phyloP scores from a whole-genome alignment of 2,329 filamentous ascomycete genomes.

The Talaromyces sp. region DNA sequence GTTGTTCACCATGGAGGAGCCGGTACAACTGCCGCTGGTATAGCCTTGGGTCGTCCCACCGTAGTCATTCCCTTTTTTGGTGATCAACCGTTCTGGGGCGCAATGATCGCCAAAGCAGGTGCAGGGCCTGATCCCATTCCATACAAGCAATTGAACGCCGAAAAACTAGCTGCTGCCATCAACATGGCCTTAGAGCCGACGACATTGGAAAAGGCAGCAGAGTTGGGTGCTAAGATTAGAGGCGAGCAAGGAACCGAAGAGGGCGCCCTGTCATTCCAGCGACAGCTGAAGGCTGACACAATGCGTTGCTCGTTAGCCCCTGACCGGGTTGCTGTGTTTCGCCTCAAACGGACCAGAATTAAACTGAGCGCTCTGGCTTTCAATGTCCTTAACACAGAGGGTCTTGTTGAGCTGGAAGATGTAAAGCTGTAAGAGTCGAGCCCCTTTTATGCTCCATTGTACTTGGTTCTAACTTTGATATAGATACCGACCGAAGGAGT shows the following conservation, averaged over 20 bases:
- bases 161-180: slow-evolving; percentile 64
- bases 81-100: slow-evolving; percentile 79
- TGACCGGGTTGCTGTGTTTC: slow-evolving; percentile 68
- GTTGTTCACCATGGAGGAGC: slow-evolving; percentile 87
- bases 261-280: slow-evolving; percentile 64
- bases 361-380: slow-evolving; percentile 65
- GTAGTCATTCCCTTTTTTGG: slow-evolving; percentile 84
- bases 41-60: slow-evolving; percentile 73
- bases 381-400: slow-evolving; percentile 4
- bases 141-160: slow-evolving; percentile 62
- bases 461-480: slow-evolving; percentile 1
- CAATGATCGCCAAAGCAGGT: slow-evolving; percentile 67
- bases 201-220: slow-evolving; percentile 52
- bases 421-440: slow-evolving; percentile 60
- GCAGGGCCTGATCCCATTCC: slow-evolving; percentile 69
- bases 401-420: slow-evolving; percentile 51
- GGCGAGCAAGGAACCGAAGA: slow-evolving; percentile 50
- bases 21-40: slow-evolving; percentile 83
- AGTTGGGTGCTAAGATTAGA: slow-evolving; percentile 60
- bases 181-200: slow-evolving; percentile 55
- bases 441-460: neutral
- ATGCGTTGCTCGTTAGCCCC: slow-evolving; percentile 68
- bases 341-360: slow-evolving; percentile 63
- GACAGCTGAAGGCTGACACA: slow-evolving; percentile 62
- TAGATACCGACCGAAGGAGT: slow-evolving; percentile 58